Evolutionary conservation across 1,284 basidiomycete species (phyloP), one percentile per base, ranked within the genome.

Genomic region (Irpex sp.): DNA sequence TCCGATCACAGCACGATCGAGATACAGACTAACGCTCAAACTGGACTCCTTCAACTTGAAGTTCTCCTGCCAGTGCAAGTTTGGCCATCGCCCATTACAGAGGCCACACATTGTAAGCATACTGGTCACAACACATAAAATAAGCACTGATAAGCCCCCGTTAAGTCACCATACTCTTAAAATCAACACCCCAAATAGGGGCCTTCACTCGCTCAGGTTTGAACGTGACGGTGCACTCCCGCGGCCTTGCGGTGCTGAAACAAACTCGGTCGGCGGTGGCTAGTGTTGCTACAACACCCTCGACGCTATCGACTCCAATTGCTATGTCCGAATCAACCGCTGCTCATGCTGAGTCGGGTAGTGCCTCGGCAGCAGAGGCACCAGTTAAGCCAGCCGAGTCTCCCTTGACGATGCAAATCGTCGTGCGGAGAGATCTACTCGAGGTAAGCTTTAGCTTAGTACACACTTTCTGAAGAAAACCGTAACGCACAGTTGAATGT

Each of bases 341-440:
- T 31, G 13, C 51, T 49, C 34, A 15, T 26, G 59, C 40, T 49
- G 34, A 19, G 36, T 26, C 21, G 19, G n/a, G 26, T 36, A 8
- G 5, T 15, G 5, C 55, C 11, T 21, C 17, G 31, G 21, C 7
- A n/a, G 19, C n/a, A 7, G 17, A 31, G 19, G 19, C 21, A 51
- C 31, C 37, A 11, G 60, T 40, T 2, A 44, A 26, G 34, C 34
- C 21, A 37, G 52, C 60, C 17, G 17, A 34, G 19, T n/a, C 58
- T 21, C 74, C 77, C 1, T 70, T 81, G 11, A 72, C 77, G 49
- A 82, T 82, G 79, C 81, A 82, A 67, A 77, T 82, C 13, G 68
- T 82, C 55, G 80, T 82, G 5, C 74, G 80, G 47, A 72, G 78
- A 34, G 80, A 82, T 64, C 70, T 82, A 44, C 75, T 79, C 31